Conservation (phyloP, 1,284 basidiomycete genomes). For the Marasmius tenuissimus region DNA sequence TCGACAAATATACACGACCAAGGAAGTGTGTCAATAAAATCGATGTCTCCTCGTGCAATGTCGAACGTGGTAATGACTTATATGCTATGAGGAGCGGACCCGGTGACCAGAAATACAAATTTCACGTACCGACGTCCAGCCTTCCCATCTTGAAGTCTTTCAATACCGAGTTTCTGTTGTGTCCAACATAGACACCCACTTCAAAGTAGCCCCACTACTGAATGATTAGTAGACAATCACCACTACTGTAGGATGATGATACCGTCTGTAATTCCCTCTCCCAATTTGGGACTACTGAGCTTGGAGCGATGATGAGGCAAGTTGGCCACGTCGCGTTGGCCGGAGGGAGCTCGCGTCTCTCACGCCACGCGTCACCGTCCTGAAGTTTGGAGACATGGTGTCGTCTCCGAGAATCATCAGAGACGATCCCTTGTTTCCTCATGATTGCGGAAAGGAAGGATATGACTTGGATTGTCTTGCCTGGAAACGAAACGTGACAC, state of each 20-base stretch:
- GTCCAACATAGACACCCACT: constrained; percentile 64
- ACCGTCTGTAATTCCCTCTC: constrained; percentile 72
- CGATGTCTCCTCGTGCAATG: constrained; percentile 66
- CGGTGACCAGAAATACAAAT: background rate
- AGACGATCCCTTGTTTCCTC: constrained; percentile 66
- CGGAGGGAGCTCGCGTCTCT: constrained; percentile 52
- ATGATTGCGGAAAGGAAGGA: constrained; percentile 85
- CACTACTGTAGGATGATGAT: constrained; percentile 7
- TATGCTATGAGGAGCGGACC: constrained; percentile 6
- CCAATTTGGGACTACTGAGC: constrained; percentile 81
- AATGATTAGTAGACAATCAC: background rate
- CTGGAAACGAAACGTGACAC: constrained; percentile 27
- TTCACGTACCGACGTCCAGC: constrained; percentile 66
- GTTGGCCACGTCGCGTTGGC: constrained; percentile 78
- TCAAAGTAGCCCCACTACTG: constrained; percentile 80
- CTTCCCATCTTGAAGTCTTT: constrained; percentile 73
- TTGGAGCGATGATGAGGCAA: constrained; percentile 78
- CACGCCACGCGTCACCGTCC: constrained; percentile 56
- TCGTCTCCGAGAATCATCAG: constrained; percentile 61
- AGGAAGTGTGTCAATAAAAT: constrained; percentile 58
- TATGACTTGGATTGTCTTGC: constrained; percentile 89
- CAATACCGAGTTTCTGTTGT: constrained; percentile 52
- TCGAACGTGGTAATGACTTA: constrained; percentile 75
- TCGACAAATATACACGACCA: constrained; percentile 79
- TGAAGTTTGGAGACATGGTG: constrained; percentile 64